Conservation (phyloP, 345 rosid species). For the Dipteronia dyeriana region DNA sequence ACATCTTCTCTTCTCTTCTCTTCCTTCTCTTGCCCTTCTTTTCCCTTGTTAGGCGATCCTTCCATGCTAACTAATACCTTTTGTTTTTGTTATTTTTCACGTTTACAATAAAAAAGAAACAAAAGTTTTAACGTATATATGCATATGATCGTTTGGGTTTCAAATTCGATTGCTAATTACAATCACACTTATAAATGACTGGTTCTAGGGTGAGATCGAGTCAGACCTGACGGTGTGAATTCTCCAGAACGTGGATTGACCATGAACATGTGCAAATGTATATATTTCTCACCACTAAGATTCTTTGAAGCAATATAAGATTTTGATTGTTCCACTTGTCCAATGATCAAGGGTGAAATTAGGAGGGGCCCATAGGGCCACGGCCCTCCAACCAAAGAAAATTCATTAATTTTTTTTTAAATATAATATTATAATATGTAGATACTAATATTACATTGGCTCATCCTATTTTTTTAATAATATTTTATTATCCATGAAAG, state of each 20-base stretch:
- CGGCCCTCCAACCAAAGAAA: too few species aligned
- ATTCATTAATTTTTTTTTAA: too few species aligned
- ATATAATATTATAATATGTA: too few species aligned
- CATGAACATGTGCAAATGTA: not conserved
- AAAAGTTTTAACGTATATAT: not conserved
- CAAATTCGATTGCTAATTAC: not conserved
- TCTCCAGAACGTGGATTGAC: conserved; percentile 13
- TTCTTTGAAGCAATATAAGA: conserved; percentile 18
- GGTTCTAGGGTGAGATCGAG: not conserved
- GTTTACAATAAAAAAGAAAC: not conserved
- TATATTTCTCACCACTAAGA: not conserved
- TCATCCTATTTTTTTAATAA: too few species aligned
- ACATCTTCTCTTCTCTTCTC: conserved; percentile 40
- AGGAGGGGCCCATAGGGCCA: too few species aligned
- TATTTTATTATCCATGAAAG: too few species aligned
- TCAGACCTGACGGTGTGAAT: not conserved
- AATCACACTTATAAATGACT: not conserved
- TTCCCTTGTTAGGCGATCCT: conserved; percentile 12
- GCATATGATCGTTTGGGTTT: not conserved
- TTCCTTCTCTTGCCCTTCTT: conserved; percentile 21
- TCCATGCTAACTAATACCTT: conserved; percentile 11
- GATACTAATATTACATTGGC: too few species aligned
- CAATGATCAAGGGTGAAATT: too few species aligned
- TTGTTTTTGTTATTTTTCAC: not conserved
- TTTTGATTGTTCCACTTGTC: conserved; percentile 30